Percentiles rank a stretch among this genome's conserved stretches.
Evolutionary conservation across 2,329 filamentous ascomycete genomes (phyloP).

Genomic region (Calonectria fujianensis): DNA sequence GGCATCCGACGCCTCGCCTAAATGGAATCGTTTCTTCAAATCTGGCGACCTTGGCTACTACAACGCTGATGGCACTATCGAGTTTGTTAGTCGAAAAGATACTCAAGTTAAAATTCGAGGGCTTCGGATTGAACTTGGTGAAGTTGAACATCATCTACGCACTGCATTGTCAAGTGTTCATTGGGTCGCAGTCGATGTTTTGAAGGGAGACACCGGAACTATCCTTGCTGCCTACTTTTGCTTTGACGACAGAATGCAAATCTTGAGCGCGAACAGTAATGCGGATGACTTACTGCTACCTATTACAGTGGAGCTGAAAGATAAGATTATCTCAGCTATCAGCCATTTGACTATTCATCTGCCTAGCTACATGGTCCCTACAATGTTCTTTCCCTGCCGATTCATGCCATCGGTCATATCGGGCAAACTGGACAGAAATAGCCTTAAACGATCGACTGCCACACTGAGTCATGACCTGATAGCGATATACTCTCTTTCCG

Average conservation of each 20-base stretch:
- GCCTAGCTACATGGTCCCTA: conserved; percentile 5
- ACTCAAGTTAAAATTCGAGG: conserved; percentile 76
- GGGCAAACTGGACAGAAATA: conserved; percentile 37
- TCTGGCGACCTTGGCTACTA: conserved; percentile 69
- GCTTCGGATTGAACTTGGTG: conserved; percentile 70
- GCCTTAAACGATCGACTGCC: conserved; percentile 27
- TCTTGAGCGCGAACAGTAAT: not conserved
- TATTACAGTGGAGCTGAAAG: not conserved
- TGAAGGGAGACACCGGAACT: conserved; percentile 18
- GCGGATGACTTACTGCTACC: not conserved
- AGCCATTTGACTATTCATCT: conserved; percentile 9
- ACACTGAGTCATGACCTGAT: conserved; percentile 11
- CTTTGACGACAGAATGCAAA: not conserved
- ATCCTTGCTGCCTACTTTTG: conserved; percentile 31
- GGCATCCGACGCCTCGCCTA: not conserved
- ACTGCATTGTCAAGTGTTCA: not conserved
- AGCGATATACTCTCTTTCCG: conserved; percentile 17
- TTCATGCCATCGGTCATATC: conserved; percentile 21
- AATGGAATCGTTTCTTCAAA: conserved; percentile 59
- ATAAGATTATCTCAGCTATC: not conserved
- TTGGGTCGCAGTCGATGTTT: conserved; percentile 32
- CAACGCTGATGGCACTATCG: conserved; percentile 60
- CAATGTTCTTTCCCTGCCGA: not conserved
- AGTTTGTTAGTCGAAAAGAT: conserved; percentile 72
- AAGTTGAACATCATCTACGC: conserved; percentile 48